Evolutionary conservation across 1,284 basidiomycete species (phyloP), one percentile per base, ranked within the genome.

Genomic region (Sporisorium iseilematis-ciliati): DNA sequence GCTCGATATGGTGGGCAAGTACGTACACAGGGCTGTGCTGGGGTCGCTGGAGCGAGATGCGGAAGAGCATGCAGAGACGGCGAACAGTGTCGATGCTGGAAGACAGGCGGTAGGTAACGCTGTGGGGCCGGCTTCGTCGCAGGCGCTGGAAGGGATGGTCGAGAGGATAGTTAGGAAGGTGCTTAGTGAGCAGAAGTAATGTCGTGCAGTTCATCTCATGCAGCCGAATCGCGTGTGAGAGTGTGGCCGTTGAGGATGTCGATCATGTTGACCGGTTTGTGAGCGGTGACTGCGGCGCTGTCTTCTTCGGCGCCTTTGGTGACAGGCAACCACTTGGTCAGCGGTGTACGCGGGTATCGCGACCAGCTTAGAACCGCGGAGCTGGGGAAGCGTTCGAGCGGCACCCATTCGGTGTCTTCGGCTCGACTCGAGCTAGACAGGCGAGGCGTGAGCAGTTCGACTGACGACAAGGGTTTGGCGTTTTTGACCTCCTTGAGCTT

Each of bases 1-100:
- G 68, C 74, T 84, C 45, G 83, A 84, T 60, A 84, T 84, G 82
- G 82, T 84, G 23, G 82, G 82, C 62, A 84, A 84, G 65, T 84
- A 82, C 64, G 82, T 83, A 20, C 70, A 81, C 61, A 71, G 82
- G 25, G 79, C 79, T n/a, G 77, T 81, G 5, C 52, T 78, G 43
- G 78, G 75, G 0, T 75, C 77, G 21, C 35, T 76, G 11, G 74
- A 76, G 57, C 51, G 73, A 35, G 69, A 77, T 51, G 65, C 62
- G 3, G 65, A 69, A 46, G 70, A 73, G 1, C 54, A 60, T 41
- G 62, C 57, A 0, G 53, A 62, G 7, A 40, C 65, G 31, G 58
- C 50, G 7, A 65, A 67, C 57, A 60, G 53, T 11, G 35, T 74
- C 5, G 75, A 75, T 57, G 78, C 75, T 7, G 75, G 65, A 6